phyloP scores from a whole-genome alignment of 2,329 filamentous ascomycete species.

The Gaeumannomyces sp. region DNA sequence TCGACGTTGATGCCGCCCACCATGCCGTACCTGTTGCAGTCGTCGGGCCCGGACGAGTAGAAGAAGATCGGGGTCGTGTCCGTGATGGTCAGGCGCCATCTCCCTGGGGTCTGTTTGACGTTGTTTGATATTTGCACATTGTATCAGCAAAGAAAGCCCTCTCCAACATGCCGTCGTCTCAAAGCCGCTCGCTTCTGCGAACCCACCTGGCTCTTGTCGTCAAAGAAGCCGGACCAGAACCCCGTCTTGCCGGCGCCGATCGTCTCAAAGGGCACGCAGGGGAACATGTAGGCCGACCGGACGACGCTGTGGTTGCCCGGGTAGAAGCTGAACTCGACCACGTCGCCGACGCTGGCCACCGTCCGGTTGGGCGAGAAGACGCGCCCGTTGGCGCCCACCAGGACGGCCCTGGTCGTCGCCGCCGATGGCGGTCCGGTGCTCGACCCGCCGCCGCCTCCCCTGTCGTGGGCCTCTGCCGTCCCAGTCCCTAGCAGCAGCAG shows the following conservation, averaged over 20 bases:
- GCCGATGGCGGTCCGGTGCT: neutral
- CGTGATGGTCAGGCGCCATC: conserved; percentile 35
- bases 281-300: conserved; percentile 40
- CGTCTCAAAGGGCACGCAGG: conserved; percentile 34
- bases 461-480: no score
- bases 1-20: conserved; percentile 35
- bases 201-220: conserved; percentile 8
- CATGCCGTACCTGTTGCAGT: conserved; percentile 32
- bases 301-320: conserved; percentile 44
- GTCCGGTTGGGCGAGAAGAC: conserved; percentile 37
- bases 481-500: no score
- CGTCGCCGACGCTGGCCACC: conserved; percentile 36
- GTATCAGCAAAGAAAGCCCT: neutral
- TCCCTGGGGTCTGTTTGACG: conserved; percentile 21
- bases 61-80: conserved; percentile 36
- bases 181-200: no score
- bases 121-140: neutral
- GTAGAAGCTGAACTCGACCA: conserved; percentile 47
- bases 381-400: conserved; percentile 34
- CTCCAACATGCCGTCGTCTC: neutral
- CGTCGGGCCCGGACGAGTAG: conserved; percentile 36
- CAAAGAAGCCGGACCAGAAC: conserved; percentile 10
- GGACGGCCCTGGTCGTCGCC: conserved; percentile 26
- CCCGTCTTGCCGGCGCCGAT: conserved; percentile 5
- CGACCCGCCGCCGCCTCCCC: no score